Evolutionary conservation across 176 grass and related monocot species (phyloP), one percentile per base, ranked within the genome.

Genomic region (Thalia dealbata): DNA sequence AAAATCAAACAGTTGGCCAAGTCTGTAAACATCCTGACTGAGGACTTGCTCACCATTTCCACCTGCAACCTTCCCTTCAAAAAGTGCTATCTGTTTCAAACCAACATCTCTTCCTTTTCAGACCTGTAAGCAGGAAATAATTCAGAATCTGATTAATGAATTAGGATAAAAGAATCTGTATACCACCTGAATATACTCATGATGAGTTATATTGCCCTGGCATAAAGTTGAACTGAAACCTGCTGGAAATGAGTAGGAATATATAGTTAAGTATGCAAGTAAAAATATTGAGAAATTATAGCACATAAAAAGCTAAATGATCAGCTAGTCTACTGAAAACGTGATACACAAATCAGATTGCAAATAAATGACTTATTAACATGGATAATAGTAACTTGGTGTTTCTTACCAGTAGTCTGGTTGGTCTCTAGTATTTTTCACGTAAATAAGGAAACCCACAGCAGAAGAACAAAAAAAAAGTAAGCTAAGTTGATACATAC

Each of bases 1-100:
- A 67, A 96, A 96, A 38, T 96, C 92, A 85, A 96, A 96, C 52
- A 89, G 86, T 75, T 96, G 92, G 21, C 92, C 92, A 41, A 96
- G 92, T 85, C 92, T 91, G 81, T 91, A 96, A 82, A 96, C 83
- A 77, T 96, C 92, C 78, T 88, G 79, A 75, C 92, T 96, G 61
- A 96, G 86, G 22, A 96, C 92, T 96, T 96, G 92, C 84, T 96
- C 92, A 43, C 86, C 92, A 21, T 96, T 96, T 71, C 92, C 92
- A 44, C 92, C 92, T 59, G 92, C 92, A 81, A 96, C 89, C 89
- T 96, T 96, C 82, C 92, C 92, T 88, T 96, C 88, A 79, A 96
- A 96, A 51, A 96, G 58, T 60, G 92, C 92, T 73, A 96, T 96
- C 77, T 91, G 92, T 81, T 96, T 96, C 72, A 96, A 89, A 25